These are phyloP conservation scores for Ophiocytium majus DNA, from an alignment of 352 stramenopile species.

Conservation along the genomic window DNA sequence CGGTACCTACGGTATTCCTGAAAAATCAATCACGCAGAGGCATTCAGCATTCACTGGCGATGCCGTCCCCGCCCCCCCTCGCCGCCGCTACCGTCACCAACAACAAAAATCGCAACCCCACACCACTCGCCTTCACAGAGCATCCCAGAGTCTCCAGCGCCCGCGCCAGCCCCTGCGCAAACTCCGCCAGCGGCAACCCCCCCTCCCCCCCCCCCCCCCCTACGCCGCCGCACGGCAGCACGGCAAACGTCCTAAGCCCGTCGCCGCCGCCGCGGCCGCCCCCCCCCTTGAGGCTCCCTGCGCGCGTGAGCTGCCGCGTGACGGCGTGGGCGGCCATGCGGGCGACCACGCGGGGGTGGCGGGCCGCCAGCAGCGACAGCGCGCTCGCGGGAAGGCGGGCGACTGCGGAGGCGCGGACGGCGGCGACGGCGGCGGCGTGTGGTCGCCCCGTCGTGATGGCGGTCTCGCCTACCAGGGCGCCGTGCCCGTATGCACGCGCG, in stretches of 20 bases:
- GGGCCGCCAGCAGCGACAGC: conserved; percentile 14
- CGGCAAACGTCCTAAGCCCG: conserved; percentile 11
- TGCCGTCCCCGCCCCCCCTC: conserved; percentile 9
- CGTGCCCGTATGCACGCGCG: conserved; percentile 1
- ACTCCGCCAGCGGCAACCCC: conserved; percentile 16
- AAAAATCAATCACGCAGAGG: neutral
- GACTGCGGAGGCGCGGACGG: conserved; percentile 15
- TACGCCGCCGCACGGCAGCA: conserved; percentile 6
- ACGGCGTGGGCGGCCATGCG: conserved; percentile 24
- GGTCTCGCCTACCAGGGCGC: conserved; percentile 31
- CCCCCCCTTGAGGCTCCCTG: no score
- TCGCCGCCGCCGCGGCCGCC: neutral
- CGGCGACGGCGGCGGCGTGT: conserved; percentile 14
- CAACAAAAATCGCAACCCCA: conserved; percentile 23
- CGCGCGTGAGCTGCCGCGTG: neutral
- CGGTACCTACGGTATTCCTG: neutral
- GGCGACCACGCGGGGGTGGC: conserved; percentile 26
- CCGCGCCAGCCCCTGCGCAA: neutral
- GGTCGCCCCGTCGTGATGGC: conserved; percentile 24
- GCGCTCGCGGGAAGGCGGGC: conserved; percentile 18
- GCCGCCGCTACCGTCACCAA: neutral
- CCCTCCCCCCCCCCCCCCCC: no score
- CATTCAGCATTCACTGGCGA: neutral
- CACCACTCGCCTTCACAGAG: conserved; percentile 23
- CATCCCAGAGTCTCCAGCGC: conserved; percentile 19